A percentile compares a stretch with the other conserved stretches of the same genome.
Evolutionary conservation across 495 filamentous ascomycete species (phyloP).

Genomic region (Tuber aestivum): DNA sequence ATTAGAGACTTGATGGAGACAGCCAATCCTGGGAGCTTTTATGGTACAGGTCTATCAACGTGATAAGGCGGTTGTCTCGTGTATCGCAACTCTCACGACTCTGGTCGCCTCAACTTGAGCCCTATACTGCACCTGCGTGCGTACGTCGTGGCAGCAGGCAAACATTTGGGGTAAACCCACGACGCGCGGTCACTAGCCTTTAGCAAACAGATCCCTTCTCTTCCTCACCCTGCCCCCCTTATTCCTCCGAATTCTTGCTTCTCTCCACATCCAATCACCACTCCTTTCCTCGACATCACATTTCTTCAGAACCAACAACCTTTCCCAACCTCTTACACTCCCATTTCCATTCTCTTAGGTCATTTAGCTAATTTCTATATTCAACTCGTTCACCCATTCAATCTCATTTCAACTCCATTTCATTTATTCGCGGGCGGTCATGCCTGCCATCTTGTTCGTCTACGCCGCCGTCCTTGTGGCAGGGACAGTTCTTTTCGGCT

Average conservation of each 20-base stretch:
- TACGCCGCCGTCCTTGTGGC: conserved; percentile 19
- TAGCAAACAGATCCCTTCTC: neutral
- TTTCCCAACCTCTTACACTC: neutral
- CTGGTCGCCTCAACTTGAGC: neutral
- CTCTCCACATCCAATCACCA: neutral
- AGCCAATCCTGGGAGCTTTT: too few species aligned
- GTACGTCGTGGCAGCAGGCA: neutral
- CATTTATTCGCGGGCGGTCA: neutral
- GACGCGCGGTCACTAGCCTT: neutral
- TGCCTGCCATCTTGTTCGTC: conserved; percentile 2
- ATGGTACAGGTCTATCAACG: neutral
- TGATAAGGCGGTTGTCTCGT: neutral
- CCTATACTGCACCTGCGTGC: neutral
- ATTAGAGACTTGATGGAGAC: too few species aligned
- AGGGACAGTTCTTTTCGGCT: conserved; percentile 77
- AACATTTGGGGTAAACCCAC: neutral
- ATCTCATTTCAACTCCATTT: neutral
- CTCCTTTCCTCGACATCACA: neutral
- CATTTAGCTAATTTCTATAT: neutral
- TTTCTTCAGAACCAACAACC: neutral
- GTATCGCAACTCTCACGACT: neutral
- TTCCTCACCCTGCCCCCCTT: conserved; percentile 4
- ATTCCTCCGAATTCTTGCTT: neutral
- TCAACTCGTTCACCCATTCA: neutral
- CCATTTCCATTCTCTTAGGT: conserved; percentile 3